Evolutionary conservation across 257 asterid genomes (phyloP).

Genomic region (Verbascum thapsus): DNA sequence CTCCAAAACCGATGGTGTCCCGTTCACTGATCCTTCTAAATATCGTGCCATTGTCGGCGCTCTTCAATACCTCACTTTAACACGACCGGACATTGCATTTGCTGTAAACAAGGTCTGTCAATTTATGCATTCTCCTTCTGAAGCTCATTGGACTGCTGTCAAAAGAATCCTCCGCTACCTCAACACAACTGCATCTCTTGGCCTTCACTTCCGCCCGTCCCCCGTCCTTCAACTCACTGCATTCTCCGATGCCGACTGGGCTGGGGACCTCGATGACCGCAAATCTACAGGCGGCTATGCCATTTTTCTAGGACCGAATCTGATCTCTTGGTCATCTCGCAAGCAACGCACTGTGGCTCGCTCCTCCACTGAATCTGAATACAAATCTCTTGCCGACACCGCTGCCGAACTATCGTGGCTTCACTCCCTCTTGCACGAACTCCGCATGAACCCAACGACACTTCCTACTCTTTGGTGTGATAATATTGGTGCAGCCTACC

Average conservation of each 20-base stretch:
- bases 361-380: background rate
- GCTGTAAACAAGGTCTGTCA: background rate
- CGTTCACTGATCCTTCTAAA: no score
- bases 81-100: background rate
- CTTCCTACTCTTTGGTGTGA: background rate
- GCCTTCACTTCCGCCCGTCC: no score
- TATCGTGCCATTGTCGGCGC: no score
- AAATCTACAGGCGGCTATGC: background rate
- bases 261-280: background rate
- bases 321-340: background rate
- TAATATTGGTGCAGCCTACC: background rate
- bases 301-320: background rate
- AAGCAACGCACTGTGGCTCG: no score
- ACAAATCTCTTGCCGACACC: background rate
- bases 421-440: background rate
- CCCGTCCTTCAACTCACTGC: background rate
- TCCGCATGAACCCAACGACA: background rate
- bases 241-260: slow-evolving; percentile 1
- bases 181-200: background rate
- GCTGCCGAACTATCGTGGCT: background rate
- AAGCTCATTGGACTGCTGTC: background rate
- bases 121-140: background rate
- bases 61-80: background rate
- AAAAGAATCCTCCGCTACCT: background rate
- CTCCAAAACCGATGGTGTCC: no score